Conservation (phyloP, 257 asterid species). For the Solanum ahanhuiri region DNA sequence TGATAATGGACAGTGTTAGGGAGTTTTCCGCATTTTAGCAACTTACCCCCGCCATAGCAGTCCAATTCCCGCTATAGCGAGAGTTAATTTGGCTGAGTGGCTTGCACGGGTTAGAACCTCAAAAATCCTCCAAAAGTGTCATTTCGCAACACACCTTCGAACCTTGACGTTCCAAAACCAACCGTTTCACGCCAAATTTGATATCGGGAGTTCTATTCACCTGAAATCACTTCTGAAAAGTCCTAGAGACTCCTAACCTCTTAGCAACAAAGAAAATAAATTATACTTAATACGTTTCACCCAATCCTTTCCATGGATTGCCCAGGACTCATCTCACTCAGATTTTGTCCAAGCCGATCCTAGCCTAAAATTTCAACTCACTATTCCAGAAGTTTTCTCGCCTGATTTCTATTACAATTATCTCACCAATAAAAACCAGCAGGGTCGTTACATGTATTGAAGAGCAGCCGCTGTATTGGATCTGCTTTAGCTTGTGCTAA, state of each 20-base stretch:
- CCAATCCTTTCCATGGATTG: not conserved
- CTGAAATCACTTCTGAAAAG: not conserved
- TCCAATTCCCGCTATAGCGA: not conserved
- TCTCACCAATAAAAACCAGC: not conserved
- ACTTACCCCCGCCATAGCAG: not conserved
- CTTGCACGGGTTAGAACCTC: not conserved
- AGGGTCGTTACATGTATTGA: not conserved
- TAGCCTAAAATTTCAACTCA: not conserved
- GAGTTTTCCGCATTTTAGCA: not conserved
- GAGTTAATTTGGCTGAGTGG: not conserved
- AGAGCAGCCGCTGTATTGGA: slow-evolving; percentile 21
- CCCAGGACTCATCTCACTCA: not conserved
- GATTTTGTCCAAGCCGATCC: not conserved
- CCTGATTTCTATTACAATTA: not conserved
- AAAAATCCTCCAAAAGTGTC: not conserved
- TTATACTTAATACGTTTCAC: not conserved
- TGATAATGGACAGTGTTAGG: not conserved
- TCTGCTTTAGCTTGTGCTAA: slow-evolving; percentile 88
- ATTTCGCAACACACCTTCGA: not conserved
- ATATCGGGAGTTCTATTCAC: not conserved
- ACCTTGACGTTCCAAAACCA: not conserved
- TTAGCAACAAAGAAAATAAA: not conserved
- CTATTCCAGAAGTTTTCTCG: not conserved
- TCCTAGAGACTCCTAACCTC: not conserved
- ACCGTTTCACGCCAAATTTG: not conserved